phyloP scores from a whole-genome alignment of 2,329 filamentous ascomycete genomes.

The Iodosphaeria phyllophila region DNA sequence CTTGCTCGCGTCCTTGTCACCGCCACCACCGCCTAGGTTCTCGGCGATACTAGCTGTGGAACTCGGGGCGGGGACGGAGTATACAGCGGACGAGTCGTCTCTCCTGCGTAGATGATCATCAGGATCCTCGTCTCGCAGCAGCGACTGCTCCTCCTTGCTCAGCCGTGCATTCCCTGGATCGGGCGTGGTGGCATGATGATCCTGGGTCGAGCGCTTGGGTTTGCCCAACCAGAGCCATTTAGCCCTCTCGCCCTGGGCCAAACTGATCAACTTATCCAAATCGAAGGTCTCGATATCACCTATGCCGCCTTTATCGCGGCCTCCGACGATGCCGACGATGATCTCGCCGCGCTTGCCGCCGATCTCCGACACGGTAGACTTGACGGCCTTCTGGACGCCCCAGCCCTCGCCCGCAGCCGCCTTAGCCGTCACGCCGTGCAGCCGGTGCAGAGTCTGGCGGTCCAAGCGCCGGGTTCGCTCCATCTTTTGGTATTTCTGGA shows the following conservation, averaged over 20 bases:
- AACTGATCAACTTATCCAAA: constrained; percentile 62
- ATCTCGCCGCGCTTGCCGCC: constrained; percentile 88
- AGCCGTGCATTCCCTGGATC: constrained; percentile 30
- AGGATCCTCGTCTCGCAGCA: too few species aligned
- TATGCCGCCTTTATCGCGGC: constrained; percentile 74
- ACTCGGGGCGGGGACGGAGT: constrained; percentile 22
- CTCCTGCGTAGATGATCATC: constrained; percentile 25
- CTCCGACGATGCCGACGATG: constrained; percentile 83
- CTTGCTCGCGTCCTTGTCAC: constrained; percentile 38
- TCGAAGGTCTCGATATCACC: constrained; percentile 86
- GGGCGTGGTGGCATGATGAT: constrained; percentile 25
- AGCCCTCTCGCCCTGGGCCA: constrained; percentile 62
- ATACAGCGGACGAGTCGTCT: constrained; percentile 25
- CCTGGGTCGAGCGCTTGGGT: constrained; percentile 41
- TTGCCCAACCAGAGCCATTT: constrained; percentile 97
- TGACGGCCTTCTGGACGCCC: constrained; percentile 85
- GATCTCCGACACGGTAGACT: constrained; percentile 84
- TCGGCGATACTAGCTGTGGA: constrained; percentile 29
- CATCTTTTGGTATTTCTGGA: constrained; percentile 78
- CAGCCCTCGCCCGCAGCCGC: constrained; percentile 78
- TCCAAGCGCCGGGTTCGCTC: constrained; percentile 64
- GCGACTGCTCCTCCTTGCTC: too few species aligned
- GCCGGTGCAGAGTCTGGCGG: constrained; percentile 58
- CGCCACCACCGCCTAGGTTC: too few species aligned
- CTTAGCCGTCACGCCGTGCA: constrained; percentile 76